Evolutionary conservation across 108 stramenopile genomes (phyloP).

Genomic region (Nitzschia sp.): DNA sequence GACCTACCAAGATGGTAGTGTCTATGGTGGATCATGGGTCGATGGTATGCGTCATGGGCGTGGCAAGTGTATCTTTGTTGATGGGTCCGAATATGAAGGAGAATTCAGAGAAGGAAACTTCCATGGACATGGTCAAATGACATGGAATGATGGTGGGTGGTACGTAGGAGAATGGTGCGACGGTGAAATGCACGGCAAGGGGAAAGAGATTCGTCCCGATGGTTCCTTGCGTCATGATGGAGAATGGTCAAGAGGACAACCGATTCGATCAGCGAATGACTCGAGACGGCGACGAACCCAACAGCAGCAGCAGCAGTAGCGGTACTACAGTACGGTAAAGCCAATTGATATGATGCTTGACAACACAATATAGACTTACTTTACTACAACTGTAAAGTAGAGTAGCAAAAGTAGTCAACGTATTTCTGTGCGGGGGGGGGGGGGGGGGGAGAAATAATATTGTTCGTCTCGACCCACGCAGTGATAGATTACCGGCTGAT

Average conservation of each 20-base stretch:
- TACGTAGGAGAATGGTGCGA: conserved; percentile 59
- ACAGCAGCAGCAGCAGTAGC: conserved; percentile 7
- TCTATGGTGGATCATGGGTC: conserved; percentile 48
- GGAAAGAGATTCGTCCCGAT: conserved; percentile 53
- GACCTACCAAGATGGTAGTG: conserved; percentile 51
- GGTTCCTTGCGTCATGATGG: conserved; percentile 50
- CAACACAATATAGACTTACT: too few relatives aligned
- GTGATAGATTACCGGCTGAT: too few relatives aligned
- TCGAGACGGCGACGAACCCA: conserved; percentile 21
- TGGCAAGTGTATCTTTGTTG: conserved; percentile 52
- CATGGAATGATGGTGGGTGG: conserved; percentile 62
- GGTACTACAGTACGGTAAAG: too few relatives aligned
- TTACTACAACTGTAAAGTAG: too few relatives aligned
- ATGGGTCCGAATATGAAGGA: conserved; percentile 49
- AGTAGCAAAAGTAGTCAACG: too few relatives aligned
- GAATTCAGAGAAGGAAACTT: conserved; percentile 61
- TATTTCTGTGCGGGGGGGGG: too few relatives aligned
- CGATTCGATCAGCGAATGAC: conserved; percentile 40
- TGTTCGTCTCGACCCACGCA: too few relatives aligned
- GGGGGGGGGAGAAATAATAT: too few relatives aligned
- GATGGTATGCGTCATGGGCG: conserved; percentile 55
- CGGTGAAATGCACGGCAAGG: conserved; percentile 58
- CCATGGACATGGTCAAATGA: conserved; percentile 52
- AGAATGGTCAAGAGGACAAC: conserved; percentile 52
- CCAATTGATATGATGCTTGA: too few relatives aligned